These are phyloP conservation scores for Pseudopithomyces maydicus DNA, from an alignment of 2,329 filamentous ascomycete species.

Conservation along the genomic window DNA sequence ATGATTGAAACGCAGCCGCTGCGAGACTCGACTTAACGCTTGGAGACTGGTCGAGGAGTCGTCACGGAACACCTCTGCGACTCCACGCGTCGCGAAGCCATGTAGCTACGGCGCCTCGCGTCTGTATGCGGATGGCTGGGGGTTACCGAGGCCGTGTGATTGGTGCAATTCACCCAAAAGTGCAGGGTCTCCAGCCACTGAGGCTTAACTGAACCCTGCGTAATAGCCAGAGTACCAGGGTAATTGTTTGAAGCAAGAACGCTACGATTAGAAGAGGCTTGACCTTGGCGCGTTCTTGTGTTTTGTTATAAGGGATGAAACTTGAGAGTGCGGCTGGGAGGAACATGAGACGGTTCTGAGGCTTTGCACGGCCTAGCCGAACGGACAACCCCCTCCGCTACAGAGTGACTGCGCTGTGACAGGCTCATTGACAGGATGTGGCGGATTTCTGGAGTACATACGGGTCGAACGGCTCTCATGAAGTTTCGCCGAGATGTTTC, in stretches of 20 bases:
- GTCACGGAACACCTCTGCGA: slow-evolving; percentile 44
- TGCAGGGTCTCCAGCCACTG: slow-evolving; percentile 35
- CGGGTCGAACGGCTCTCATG: slow-evolving; percentile 25
- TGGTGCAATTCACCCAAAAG: slow-evolving; percentile 24
- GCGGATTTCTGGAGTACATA: slow-evolving; percentile 13
- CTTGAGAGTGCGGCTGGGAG: slow-evolving; percentile 24
- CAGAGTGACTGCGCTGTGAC: neutral
- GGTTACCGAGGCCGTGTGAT: slow-evolving; percentile 23
- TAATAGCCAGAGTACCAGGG: slow-evolving; percentile 27
- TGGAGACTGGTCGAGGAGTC: slow-evolving; percentile 28
- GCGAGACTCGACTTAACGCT: slow-evolving; percentile 17
- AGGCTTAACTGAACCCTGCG: slow-evolving; percentile 14
- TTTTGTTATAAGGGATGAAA: slow-evolving; percentile 43
- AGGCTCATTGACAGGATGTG: neutral
- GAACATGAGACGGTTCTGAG: slow-evolving; percentile 29
- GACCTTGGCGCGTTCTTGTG: slow-evolving; percentile 22
- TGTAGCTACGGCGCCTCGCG: slow-evolving; percentile 23
- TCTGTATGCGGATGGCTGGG: slow-evolving; percentile 5
- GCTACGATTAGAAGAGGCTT: slow-evolving; percentile 12
- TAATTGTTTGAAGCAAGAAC: slow-evolving; percentile 36
- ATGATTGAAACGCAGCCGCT: slow-evolving; percentile 32
- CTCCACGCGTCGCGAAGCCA: slow-evolving; percentile 39
- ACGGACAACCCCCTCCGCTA: neutral
- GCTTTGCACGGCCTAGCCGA: slow-evolving; percentile 18
- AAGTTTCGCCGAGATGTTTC: slow-evolving; percentile 6